Evolutionary conservation across 805 yeast species (phyloP).

Genomic region (Candida golubevii): DNA sequence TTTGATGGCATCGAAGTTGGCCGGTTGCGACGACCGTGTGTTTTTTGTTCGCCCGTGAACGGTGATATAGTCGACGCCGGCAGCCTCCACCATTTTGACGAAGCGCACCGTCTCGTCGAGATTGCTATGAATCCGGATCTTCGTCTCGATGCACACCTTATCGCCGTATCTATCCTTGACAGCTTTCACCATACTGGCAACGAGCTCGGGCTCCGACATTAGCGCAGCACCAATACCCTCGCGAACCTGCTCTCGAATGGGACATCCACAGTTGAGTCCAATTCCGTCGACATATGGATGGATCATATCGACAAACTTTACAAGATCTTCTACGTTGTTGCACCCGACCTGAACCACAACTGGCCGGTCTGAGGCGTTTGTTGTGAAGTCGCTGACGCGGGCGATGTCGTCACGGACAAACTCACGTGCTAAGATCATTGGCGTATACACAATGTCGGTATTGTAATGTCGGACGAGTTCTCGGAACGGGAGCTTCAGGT

Average conservation of each 20-base stretch:
- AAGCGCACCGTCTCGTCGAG: conserved; percentile 66
- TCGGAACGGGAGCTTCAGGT: conserved; percentile 89
- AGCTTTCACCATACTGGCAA: conserved; percentile 77
- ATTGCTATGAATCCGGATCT: conserved; percentile 83
- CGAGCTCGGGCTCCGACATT: conserved; percentile 76
- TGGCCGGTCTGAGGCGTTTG: conserved; percentile 64
- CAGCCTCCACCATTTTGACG: conserved; percentile 68
- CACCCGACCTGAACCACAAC: conserved; percentile 89
- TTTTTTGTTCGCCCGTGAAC: conserved; percentile 89
- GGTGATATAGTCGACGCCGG: conserved; percentile 91
- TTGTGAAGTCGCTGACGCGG: conserved; percentile 77
- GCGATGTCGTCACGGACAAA: conserved; percentile 84
- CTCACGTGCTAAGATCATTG: conserved; percentile 95
- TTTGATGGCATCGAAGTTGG: conserved; percentile 76
- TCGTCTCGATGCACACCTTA: conserved; percentile 76
- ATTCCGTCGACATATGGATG: conserved; percentile 88
- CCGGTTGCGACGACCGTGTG: conserved; percentile 82
- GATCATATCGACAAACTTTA: conserved; percentile 84
- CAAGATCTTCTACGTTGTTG: conserved; percentile 74
- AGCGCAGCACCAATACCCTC: conserved; percentile 98
- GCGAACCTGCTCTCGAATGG: conserved; percentile 88
- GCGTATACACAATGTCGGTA: conserved; percentile 84
- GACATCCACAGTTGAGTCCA: conserved; percentile 96
- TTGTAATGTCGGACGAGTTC: conserved; percentile 65
- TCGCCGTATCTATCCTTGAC: conserved; percentile 75